Evolutionary conservation across 306 rosid genomes (phyloP), one percentile per base, ranked within the genome.

Genomic region (Cicer judaicum): DNA sequence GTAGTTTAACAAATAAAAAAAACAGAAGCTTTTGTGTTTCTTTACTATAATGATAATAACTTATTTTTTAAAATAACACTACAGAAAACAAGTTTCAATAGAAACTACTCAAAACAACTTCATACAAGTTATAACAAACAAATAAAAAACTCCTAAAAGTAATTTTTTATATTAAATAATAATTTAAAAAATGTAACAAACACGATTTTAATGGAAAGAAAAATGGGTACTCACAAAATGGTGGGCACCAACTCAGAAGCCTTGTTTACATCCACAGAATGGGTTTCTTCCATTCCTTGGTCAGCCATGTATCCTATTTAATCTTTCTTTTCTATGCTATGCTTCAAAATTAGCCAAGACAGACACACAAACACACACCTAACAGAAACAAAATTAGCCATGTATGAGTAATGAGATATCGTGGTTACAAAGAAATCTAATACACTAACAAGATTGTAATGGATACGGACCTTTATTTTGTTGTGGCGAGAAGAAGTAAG

Each of bases 171-270:
- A 29, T 29, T 29, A 29, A 29, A 29, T 3, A 29, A 29, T 29
- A 29, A 29, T 29, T 29, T 29, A 29, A 29, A 29, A 29, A 29
- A 29, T 29, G 36, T 29, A 68, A 44, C 52, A 55, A 70, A 46
- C 72, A 67, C 55, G 5, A 29, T 29, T 0, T 34, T 13, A 54
- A 41, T 13, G 24, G 21, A 74, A 42, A 66, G 19, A 15, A 52
- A 52, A 52, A 7, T 14, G 9, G 9, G 15, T 70, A 90, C 98
- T 86, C 88, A 93, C 98, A 88, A 93, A 10, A 93, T 90, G 70
- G 95, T 93, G 49, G 98, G 96, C 50, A 91, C 88, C 44, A 93
- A 91, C 70, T 97, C 97, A 68, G 97, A 93, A 86, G 96, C 96
- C 82, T 91, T 87, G 76, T 72, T 76, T 49, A 72, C 84, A 86